These are phyloP conservation scores for Phaeomoniella chlamydospora DNA, from an alignment of 2,329 filamentous ascomycete genomes.

Conservation along the genomic window DNA sequence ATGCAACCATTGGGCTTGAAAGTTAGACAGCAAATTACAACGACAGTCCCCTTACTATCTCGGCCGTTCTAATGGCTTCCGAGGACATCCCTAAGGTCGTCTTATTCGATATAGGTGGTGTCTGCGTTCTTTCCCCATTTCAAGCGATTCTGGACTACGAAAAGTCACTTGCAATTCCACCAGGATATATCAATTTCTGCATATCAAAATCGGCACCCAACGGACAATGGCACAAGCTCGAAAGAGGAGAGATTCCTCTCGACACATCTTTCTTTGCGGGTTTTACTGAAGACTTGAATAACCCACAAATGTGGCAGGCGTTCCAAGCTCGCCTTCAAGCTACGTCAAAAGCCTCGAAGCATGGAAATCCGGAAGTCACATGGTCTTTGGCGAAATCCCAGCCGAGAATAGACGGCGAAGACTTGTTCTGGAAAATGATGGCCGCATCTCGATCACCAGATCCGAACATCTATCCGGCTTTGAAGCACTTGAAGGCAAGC, in stretches of 20 bases:
- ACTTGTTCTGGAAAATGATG: slow-evolving; percentile 91
- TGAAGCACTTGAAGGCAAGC: slow-evolving; percentile 51
- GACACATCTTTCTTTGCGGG: slow-evolving; percentile 59
- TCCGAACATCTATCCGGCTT: slow-evolving; percentile 75
- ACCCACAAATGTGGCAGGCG: slow-evolving; percentile 50
- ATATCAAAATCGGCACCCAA: slow-evolving; percentile 65
- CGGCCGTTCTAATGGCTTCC: too few relatives aligned
- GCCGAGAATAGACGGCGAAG: slow-evolving; percentile 61
- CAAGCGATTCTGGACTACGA: slow-evolving; percentile 91
- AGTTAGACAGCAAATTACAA: too few relatives aligned
- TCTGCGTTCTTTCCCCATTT: slow-evolving; percentile 85
- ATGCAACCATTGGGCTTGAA: too few relatives aligned
- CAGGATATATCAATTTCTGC: slow-evolving; percentile 82
- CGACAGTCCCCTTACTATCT: too few relatives aligned
- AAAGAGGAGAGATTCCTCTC: slow-evolving; percentile 67
- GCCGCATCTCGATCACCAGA: slow-evolving; percentile 52
- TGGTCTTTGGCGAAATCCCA: slow-evolving; percentile 36
- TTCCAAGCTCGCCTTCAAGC: slow-evolving; percentile 30
- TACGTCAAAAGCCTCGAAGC: slow-evolving; percentile 9
- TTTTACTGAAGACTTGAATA: slow-evolving; percentile 62
- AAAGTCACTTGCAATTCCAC: slow-evolving; percentile 56
- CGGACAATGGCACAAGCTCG: slow-evolving; percentile 79
- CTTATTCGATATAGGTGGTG: slow-evolving; percentile 91
- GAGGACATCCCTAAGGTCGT: slow-evolving; percentile 58
- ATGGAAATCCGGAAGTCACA: neutral